These are phyloP conservation scores for Onygenales sp. DNA, from an alignment of 2,329 filamentous ascomycete genomes.

Conservation along the genomic window DNA sequence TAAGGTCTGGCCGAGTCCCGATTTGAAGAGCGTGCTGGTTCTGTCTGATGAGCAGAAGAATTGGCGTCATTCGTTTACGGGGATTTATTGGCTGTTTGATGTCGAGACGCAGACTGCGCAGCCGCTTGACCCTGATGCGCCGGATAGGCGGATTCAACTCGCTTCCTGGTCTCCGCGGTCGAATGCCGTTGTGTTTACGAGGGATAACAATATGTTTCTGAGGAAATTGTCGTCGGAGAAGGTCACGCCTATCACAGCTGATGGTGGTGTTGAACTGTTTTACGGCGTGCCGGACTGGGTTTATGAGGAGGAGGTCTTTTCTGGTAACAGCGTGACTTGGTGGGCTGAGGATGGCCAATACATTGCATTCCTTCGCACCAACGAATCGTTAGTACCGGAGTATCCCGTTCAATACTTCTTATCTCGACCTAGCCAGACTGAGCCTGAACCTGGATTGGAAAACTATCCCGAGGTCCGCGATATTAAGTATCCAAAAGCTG, in stretches of 20 bases:
- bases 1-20: slow-evolving; percentile 64
- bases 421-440: slow-evolving; percentile 67
- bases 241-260: slow-evolving; percentile 66
- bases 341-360: slow-evolving; percentile 88
- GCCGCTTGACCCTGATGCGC: slow-evolving; percentile 63
- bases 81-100: slow-evolving; percentile 84
- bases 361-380: slow-evolving; percentile 83
- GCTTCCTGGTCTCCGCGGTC: slow-evolving; percentile 84
- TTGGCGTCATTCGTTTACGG: slow-evolving; percentile 85
- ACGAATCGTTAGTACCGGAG: slow-evolving; percentile 83
- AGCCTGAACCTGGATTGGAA: slow-evolving; percentile 62
- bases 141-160: slow-evolving; percentile 62
- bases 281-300: slow-evolving; percentile 98
- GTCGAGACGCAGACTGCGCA: slow-evolving; percentile 69
- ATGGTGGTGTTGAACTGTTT: slow-evolving; percentile 82
- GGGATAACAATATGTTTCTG: slow-evolving; percentile 82
- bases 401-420: slow-evolving; percentile 93
- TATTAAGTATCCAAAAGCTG: slow-evolving; percentile 97
- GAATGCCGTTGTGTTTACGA: slow-evolving; percentile 79
- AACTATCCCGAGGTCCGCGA: slow-evolving; percentile 80
- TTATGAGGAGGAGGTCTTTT: slow-evolving; percentile 79
- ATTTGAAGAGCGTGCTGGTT: slow-evolving; percentile 81
- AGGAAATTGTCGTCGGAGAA: slow-evolving; percentile 54
- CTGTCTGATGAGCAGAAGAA: slow-evolving; percentile 62
- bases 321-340: slow-evolving; percentile 77